Conservation (phyloP, 495 filamentous ascomycete genomes). For the Aspergillus coremiiformis region DNA sequence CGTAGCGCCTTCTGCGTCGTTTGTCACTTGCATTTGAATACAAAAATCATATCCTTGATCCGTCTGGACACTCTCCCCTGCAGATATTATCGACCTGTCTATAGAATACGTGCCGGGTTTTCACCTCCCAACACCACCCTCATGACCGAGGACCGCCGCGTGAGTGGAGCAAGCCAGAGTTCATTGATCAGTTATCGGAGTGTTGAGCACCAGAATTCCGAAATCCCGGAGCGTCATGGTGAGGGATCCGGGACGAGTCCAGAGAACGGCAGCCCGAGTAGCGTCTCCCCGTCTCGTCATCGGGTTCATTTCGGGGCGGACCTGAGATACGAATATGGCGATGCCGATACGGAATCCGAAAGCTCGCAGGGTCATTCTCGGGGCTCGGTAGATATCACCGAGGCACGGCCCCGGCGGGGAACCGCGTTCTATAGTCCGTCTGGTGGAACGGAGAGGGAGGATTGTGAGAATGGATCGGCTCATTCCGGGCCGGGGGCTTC, state of each 20-base stretch:
- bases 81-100: not conserved
- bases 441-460: too few relatives aligned
- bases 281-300: not conserved
- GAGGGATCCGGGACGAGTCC: not conserved
- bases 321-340: conserved; percentile 8
- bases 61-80: too few relatives aligned
- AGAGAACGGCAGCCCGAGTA: not conserved
- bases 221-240: not conserved
- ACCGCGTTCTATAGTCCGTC: not conserved
- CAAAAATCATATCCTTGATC: too few relatives aligned
- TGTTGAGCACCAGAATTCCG: not conserved
- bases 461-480: not conserved
- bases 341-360: not conserved
- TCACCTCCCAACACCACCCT: not conserved
- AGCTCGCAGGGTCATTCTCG: not conserved
- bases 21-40: not conserved
- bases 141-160: conserved; percentile 1
- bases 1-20: too few relatives aligned
- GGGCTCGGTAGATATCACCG: conserved; percentile 6
- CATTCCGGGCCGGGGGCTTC: not conserved
- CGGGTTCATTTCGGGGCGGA: conserved; percentile 11
- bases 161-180: not conserved
- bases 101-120: too few relatives aligned
- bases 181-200: conserved; percentile 9
- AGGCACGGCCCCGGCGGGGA: not conserved